These are phyloP conservation scores for Rhododendron molle DNA, from an alignment of 148 eudicot species.

Conservation along the genomic window DNA sequence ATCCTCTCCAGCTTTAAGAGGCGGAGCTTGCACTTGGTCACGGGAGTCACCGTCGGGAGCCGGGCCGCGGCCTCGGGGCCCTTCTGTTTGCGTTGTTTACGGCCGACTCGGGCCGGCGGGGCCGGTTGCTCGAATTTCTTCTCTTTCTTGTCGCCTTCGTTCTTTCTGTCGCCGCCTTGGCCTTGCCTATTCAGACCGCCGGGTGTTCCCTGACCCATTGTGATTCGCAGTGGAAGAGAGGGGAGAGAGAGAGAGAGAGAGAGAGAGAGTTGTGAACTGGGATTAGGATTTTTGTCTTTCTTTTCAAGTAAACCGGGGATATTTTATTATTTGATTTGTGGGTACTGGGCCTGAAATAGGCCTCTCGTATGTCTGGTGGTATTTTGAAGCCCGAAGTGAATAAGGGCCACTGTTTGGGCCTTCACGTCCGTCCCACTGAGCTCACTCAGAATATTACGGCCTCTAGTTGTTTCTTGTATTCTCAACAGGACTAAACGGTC, in stretches of 20 bases:
- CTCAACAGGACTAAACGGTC: too few species aligned
- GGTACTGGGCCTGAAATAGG: neutral
- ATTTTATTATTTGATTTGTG: too few species aligned
- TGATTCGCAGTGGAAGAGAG: neutral
- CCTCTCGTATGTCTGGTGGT: neutral
- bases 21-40: conserved; percentile 78
- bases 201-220: neutral
- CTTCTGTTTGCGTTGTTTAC: conserved; percentile 83
- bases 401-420: neutral
- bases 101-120: conserved; percentile 82
- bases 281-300: neutral
- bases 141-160: conserved; percentile 64
- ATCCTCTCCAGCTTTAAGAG: conserved; percentile 74
- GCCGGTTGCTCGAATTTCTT: conserved; percentile 90
- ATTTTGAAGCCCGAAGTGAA: neutral
- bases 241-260: neutral
- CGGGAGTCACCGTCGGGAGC: conserved; percentile 71
- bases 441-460: neutral
- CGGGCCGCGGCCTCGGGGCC: conserved; percentile 82
- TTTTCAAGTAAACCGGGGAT: neutral
- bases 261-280: neutral
- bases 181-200: conserved; percentile 7
- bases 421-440: neutral
- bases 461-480: neutral
- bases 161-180: conserved; percentile 49